These are phyloP conservation scores for Trichoderma sp. DNA, from an alignment of 2,329 filamentous ascomycete genomes.

Conservation along the genomic window DNA sequence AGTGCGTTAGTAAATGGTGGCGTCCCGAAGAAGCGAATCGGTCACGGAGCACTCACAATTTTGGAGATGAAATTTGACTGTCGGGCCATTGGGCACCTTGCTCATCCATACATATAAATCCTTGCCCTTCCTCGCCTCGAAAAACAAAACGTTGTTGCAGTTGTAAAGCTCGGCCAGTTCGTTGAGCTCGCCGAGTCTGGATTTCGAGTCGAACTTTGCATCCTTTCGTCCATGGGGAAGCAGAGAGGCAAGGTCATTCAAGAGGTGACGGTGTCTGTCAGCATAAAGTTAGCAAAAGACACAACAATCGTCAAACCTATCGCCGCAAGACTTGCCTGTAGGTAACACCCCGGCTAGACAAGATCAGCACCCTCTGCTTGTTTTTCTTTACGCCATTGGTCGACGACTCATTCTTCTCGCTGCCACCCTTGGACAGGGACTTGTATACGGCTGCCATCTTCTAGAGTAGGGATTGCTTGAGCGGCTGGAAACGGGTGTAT, in stretches of 20 bases:
- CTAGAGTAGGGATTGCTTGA: not conserved
- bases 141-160: constrained; percentile 92
- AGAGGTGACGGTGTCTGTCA: constrained; percentile 67
- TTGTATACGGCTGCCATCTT: constrained; percentile 71
- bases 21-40: not conserved
- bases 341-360: constrained; percentile 90
- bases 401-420: constrained; percentile 47
- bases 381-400: constrained; percentile 56
- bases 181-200: constrained; percentile 78
- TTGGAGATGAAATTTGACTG: constrained; percentile 69
- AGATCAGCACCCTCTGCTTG: constrained; percentile 77
- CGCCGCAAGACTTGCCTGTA: constrained; percentile 56
- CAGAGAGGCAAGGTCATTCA: constrained; percentile 83
- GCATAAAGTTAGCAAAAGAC: not conserved
- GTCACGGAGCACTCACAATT: constrained; percentile 52
- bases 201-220: constrained; percentile 95
- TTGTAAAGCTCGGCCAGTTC: constrained; percentile 76
- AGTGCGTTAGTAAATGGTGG: constrained; percentile 24
- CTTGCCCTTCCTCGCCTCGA: constrained; percentile 90
- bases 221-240: constrained; percentile 93
- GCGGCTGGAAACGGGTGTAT: not conserved
- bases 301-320: too few species aligned
- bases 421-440: constrained; percentile 60
- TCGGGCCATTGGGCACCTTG: constrained; percentile 73
- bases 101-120: constrained; percentile 93